A percentile compares a stretch with the other conserved stretches of the same genome.
phyloP scores from a whole-genome alignment of 768 basidiomycete genomes.

The Hebeloma cylindrosporum region DNA sequence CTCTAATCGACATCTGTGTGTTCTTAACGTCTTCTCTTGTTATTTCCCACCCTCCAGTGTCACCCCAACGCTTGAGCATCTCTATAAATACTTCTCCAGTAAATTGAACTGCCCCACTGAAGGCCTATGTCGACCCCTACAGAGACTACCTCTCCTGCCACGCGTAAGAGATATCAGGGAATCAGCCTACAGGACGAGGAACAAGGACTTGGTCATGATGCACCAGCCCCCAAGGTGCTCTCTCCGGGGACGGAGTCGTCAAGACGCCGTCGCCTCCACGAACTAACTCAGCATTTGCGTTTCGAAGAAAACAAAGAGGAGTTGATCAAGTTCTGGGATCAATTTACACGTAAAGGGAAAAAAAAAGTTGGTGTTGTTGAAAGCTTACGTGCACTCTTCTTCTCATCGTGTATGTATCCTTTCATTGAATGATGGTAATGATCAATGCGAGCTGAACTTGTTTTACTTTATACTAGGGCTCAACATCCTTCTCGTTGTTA shows the following conservation, averaged over 20 bases:
- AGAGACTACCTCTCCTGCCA: background rate
- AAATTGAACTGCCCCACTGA: too few relatives aligned
- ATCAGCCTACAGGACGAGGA: conserved; percentile 19
- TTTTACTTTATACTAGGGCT: conserved; percentile 40
- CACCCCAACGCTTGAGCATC: too few relatives aligned
- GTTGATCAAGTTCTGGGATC: conserved; percentile 38
- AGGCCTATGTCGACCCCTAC: conserved; percentile 3
- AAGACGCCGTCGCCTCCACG: conserved; percentile 16
- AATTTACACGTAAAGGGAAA: conserved; percentile 49
- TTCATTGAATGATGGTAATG: conserved; percentile 3
- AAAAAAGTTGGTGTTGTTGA: conserved; percentile 40
- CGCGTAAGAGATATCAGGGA: conserved; percentile 7
- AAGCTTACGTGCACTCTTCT: conserved; percentile 45
- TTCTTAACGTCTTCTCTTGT: too few relatives aligned
- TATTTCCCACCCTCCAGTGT: too few relatives aligned
- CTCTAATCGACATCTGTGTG: too few relatives aligned
- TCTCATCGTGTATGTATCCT: conserved; percentile 51
- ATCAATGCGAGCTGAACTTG: background rate
- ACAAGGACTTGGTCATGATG: conserved; percentile 6
- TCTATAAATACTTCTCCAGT: too few relatives aligned
- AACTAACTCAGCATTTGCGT: conserved; percentile 7
- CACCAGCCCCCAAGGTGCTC: conserved; percentile 5
- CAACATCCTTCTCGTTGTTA: conserved; percentile 54
- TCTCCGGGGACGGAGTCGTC: conserved; percentile 18
- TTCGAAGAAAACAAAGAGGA: conserved; percentile 23